Evolutionary conservation across 306 rosid species (phyloP).

Genomic region (Geum urbanum): DNA sequence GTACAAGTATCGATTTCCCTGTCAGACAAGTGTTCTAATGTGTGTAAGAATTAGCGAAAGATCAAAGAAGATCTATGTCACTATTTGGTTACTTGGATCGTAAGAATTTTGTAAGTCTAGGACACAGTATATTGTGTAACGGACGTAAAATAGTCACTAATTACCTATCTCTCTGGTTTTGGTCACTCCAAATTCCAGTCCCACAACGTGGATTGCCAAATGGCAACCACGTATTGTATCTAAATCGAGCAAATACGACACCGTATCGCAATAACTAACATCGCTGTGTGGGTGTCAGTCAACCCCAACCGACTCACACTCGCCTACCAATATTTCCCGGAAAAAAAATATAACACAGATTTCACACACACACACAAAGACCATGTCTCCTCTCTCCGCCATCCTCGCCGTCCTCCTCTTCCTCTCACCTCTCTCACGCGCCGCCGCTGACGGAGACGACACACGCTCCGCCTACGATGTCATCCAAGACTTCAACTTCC

Average conservation of each 20-base stretch:
- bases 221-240: background rate
- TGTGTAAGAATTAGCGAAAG: too few relatives aligned
- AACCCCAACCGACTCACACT: background rate
- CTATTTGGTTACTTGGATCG: too few relatives aligned
- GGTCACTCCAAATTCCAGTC: background rate
- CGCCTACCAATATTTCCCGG: background rate
- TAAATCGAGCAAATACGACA: background rate
- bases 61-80: too few relatives aligned
- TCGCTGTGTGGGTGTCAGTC: background rate
- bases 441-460: background rate
- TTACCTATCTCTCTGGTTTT: too few relatives aligned
- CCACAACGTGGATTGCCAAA: background rate
- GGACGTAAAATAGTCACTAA: too few relatives aligned
- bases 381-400: constrained; percentile 35
- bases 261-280: background rate
- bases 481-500: constrained; percentile 47
- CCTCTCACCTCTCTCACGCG: constrained; percentile 5
- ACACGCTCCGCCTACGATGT: constrained; percentile 48
- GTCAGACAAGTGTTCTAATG: too few relatives aligned
- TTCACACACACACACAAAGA: background rate
- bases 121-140: too few relatives aligned
- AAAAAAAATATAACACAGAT: background rate
- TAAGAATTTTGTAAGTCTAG: too few relatives aligned
- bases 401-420: constrained; percentile 13
- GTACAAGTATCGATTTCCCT: too few relatives aligned